Conservation (phyloP, 768 basidiomycete species). For the Russula abietina region DNA sequence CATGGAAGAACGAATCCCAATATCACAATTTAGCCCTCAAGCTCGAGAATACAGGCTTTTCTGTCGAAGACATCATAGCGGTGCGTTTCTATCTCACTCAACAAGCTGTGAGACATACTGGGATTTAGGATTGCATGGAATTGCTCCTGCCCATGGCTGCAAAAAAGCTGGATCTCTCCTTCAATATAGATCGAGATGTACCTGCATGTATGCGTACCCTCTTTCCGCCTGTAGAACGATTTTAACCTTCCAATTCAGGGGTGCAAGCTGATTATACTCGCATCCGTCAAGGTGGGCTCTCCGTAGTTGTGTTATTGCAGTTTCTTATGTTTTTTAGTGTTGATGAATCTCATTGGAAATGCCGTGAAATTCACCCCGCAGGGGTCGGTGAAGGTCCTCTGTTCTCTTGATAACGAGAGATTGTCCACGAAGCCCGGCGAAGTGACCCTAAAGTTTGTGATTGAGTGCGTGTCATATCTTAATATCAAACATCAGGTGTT, state of each 20-base stretch:
- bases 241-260: constrained; percentile 36
- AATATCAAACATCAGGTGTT: background rate
- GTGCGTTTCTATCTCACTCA: constrained; percentile 33
- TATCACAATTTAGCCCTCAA: constrained; percentile 47
- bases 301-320: background rate
- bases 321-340: constrained; percentile 36
- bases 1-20: constrained; percentile 16
- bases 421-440: constrained; percentile 35
- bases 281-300: constrained; percentile 55
- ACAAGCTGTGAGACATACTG: background rate
- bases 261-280: constrained; percentile 69
- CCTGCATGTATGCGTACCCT: constrained; percentile 46
- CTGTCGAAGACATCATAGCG: constrained; percentile 66
- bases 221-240: background rate
- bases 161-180: constrained; percentile 67
- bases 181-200: constrained; percentile 62
- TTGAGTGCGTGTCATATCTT: constrained; percentile 40
- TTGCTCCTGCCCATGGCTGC: constrained; percentile 68
- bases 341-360: constrained; percentile 76
- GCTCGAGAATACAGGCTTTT: constrained; percentile 58
- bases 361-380: constrained; percentile 66
- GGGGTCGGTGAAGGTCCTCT: constrained; percentile 58
- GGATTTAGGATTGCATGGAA: constrained; percentile 67
- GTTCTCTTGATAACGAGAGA: constrained; percentile 43
- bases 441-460: constrained; percentile 56